Evolutionary conservation across 2,329 filamentous ascomycete species (phyloP), one percentile per base, ranked within the genome.

Genomic region (Botrytis aclada): DNA sequence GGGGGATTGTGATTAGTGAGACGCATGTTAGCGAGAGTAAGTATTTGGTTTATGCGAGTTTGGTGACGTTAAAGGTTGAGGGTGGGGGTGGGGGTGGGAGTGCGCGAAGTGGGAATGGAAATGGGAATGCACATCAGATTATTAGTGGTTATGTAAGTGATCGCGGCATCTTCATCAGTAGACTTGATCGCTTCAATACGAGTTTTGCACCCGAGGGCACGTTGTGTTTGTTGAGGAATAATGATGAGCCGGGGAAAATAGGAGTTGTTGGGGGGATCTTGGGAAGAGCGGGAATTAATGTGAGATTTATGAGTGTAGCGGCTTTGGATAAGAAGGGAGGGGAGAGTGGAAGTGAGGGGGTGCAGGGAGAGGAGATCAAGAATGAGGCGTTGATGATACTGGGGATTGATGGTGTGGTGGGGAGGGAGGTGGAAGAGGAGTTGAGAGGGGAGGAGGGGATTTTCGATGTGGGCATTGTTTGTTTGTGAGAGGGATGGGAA

Each of bases 351-450:
- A 18, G 69, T 73, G 45, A 73, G 69, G 82, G 41, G 83, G 81
- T 16, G 25, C n/a, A 18, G 34, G 77, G 76, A 47, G 75, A 76
- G 34, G 80, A 79, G 34, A 76, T 77, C 39, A 81, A 80, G 41
- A 88, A 90, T 61, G 93, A 95, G 82, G 93, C 93, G 16, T 82
- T 95, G 76, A 95, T 95, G 93, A 95, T 95, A 77, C 77, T 95
- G 69, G 92, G 93, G 1, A 89, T 95, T 16, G 90, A 92, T 78
- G 87, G 88, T 3, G 84, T 86, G 5, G 89, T 94, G 29, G 86
- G 86, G 0, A 86, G 86, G 71, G 86, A 88, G 47, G 84, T 89
- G 8, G 76, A 88, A 62, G 82, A 83, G 8, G 86, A 85, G 32
- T 78, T 89, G 77, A 82, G 81, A 39, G 82, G 80, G 69, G 82